A percentile compares a stretch with the other conserved stretches of the same genome.
Evolutionary conservation across 257 asterid genomes (phyloP).

Genomic region (Scutellaria minor): DNA sequence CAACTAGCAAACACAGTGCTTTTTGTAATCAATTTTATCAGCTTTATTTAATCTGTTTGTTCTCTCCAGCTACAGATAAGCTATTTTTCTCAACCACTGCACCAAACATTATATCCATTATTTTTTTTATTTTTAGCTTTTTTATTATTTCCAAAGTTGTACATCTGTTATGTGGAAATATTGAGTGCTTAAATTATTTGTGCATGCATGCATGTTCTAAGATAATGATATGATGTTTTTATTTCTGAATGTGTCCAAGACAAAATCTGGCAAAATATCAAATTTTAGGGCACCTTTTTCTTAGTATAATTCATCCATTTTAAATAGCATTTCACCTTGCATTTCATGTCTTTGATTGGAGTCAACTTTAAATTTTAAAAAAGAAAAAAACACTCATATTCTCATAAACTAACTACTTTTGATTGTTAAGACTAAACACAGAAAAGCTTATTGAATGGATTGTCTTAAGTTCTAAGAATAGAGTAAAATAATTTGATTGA

Average conservation of each 20-base stretch:
- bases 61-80: slow-evolving; percentile 40
- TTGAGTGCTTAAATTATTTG: slow-evolving; percentile 26
- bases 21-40: slow-evolving; percentile 32
- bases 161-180: slow-evolving; percentile 34
- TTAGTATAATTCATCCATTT: background rate
- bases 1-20: slow-evolving; percentile 32
- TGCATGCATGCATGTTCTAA: slow-evolving; percentile 41
- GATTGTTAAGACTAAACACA: no score
- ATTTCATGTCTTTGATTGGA: no score
- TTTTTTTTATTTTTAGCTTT: slow-evolving; percentile 35
- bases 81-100: slow-evolving; percentile 43
- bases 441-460: no score
- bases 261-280: slow-evolving; percentile 41
- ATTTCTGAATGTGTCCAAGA: slow-evolving; percentile 31
- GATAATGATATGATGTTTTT: slow-evolving; percentile 25
- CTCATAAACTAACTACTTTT: no score
- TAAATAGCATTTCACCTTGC: no score
- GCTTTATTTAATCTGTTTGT: slow-evolving; percentile 37
- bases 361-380: no score
- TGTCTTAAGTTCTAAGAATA: no score
- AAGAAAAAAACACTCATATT: no score
- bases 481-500: no score
- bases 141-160: slow-evolving; percentile 35
- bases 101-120: slow-evolving; percentile 30
- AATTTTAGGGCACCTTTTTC: slow-evolving; percentile 14